Evolutionary conservation across 805 yeast genomes (phyloP), one percentile per base, ranked within the genome.

Genomic region (Zygotorulaspora florentina): DNA sequence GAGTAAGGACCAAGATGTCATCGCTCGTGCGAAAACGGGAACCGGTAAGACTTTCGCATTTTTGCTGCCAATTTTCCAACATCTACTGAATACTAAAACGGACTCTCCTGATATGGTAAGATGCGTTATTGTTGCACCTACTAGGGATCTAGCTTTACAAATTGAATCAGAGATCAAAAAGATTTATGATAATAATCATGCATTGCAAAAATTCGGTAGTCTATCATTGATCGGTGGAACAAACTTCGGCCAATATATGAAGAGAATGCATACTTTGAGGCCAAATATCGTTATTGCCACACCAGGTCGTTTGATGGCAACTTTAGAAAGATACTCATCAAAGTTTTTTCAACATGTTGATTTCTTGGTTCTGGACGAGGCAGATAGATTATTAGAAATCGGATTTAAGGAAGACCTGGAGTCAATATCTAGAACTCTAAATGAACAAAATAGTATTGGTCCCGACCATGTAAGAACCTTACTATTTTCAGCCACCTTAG

Each of bases 1-100:
- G 12, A 69, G 71, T 33, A 69, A 74, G n/a, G 64, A 72, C 13
- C 51, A 50, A 25, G 67, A 70, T 27, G 72, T 87, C 35, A 87
- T 89, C 17, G 89, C 88, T 31, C 75, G 95, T 58, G 96, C 97
- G 23, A 87, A 87, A 64, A 89, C 97, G 3, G 97, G 97, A 63
- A 89, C 97, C 2, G 97, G 97, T 59, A 89, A 89, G 65, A 89
- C 97, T 0, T 79, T 86, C 51, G 95, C 96, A 0, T 89, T 87
- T 64, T 83, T 90, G 49, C 71, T 90, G 35, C 96, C 96, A 2
- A 69, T 86, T 10, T 68, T 87, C 38, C 85, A 87, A 59, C 75
- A 78, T 53, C 70, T 59, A 67, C 69, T 59, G 53, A 69, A 54
- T 47, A 61, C 54, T 40, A 61, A 57, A 45, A 47, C 48, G 2